Evolutionary conservation across 768 basidiomycete genomes (phyloP).

Genomic region (Sistotremastrum niveocremeum): DNA sequence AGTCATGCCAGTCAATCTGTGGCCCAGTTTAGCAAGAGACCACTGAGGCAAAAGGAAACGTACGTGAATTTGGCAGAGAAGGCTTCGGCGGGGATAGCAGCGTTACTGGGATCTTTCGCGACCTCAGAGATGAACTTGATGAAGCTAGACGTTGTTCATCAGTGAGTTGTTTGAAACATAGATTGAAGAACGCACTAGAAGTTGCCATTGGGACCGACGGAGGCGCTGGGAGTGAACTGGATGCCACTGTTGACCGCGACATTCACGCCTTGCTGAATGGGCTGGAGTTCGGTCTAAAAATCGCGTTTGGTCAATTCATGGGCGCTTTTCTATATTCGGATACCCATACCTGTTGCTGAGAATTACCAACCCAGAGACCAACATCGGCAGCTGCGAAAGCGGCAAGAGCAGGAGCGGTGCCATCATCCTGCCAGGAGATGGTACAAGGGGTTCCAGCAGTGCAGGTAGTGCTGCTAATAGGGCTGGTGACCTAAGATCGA

Average conservation of each 20-base stretch:
- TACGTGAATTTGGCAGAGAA: slow-evolving; percentile 76
- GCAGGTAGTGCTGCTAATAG: slow-evolving; percentile 31
- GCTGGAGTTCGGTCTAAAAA: slow-evolving; percentile 41
- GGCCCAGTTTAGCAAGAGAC: background rate
- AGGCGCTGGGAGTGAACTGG: slow-evolving; percentile 35
- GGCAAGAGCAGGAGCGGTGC: slow-evolving; percentile 30
- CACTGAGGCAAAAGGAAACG: slow-evolving; percentile 13
- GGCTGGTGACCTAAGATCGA: slow-evolving; percentile 39
- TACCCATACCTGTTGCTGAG: slow-evolving; percentile 39
- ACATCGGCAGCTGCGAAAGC: slow-evolving; percentile 38
- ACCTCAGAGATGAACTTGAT: slow-evolving; percentile 55
- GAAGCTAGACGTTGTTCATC: slow-evolving; percentile 35
- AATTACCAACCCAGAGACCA: slow-evolving; percentile 52
- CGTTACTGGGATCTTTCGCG: slow-evolving; percentile 35
- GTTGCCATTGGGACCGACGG: slow-evolving; percentile 39
- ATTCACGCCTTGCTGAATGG: slow-evolving; percentile 32
- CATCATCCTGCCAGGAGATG: slow-evolving; percentile 49
- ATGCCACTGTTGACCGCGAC: slow-evolving; percentile 35
- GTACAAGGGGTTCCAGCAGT: slow-evolving; percentile 35
- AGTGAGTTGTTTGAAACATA: background rate
- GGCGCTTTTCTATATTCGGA: background rate
- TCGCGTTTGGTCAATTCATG: background rate
- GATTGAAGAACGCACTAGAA: slow-evolving; percentile 34
- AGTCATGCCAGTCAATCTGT: slow-evolving; percentile 54
- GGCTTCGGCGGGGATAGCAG: slow-evolving; percentile 46